phyloP scores from a whole-genome alignment of 2,329 filamentous ascomycete genomes.

The Ascochyta pisi region DNA sequence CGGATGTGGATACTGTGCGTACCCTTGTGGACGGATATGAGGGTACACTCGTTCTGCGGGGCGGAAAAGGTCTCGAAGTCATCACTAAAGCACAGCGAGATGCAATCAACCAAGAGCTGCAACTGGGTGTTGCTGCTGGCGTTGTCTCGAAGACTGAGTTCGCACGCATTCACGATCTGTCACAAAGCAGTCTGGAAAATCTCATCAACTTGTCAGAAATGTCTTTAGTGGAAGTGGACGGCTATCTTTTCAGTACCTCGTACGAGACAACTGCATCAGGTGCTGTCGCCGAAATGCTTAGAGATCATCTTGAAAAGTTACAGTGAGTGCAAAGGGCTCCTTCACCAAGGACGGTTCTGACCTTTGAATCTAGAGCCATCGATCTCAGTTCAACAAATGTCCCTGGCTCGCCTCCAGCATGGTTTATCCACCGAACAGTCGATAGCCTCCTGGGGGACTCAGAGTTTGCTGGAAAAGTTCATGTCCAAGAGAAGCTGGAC shows the following conservation, averaged over 20 bases:
- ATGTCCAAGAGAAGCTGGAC: conserved; percentile 20
- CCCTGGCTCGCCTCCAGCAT: conserved; percentile 32
- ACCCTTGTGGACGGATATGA: conserved; percentile 27
- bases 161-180: conserved; percentile 29
- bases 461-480: conserved; percentile 21
- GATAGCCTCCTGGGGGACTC: conserved; percentile 13
- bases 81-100: conserved; percentile 34
- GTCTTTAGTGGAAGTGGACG: conserved; percentile 22
- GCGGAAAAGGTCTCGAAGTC: conserved; percentile 30
- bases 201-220: conserved; percentile 24
- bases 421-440: conserved; percentile 28
- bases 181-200: conserved; percentile 28
- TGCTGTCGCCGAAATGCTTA: conserved; percentile 16
- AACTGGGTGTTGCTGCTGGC: conserved; percentile 7
- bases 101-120: conserved; percentile 21
- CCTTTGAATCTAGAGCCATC: conserved; percentile 18
- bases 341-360: background rate
- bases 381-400: conserved; percentile 25
- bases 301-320: conserved; percentile 15
- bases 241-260: conserved; percentile 24
- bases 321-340: conserved; percentile 20
- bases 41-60: conserved; percentile 32
- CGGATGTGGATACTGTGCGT: conserved; percentile 28
- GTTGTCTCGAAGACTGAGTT: conserved; percentile 30
- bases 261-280: conserved; percentile 23